These are phyloP conservation scores for Tieghemostelium lacteum DNA, from an alignment of 78 protist species.

Conservation along the genomic window DNA sequence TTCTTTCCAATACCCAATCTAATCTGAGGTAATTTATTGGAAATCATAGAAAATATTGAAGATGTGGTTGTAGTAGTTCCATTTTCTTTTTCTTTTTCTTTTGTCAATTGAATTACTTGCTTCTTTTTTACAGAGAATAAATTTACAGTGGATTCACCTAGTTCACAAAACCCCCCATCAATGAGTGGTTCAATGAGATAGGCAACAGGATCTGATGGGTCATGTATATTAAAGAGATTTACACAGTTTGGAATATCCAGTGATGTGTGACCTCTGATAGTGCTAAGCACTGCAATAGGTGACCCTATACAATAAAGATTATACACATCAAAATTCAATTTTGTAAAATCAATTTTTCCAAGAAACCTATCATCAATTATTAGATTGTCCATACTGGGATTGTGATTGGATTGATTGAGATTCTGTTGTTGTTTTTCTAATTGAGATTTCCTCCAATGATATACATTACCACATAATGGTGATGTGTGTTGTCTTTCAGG, in stretches of 20 bases:
- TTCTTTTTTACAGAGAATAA: conserved; percentile 33
- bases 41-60: neutral
- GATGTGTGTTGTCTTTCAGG: neutral
- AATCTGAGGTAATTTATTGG: neutral
- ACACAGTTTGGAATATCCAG: conserved; percentile 62
- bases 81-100: neutral
- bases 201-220: conserved; percentile 71
- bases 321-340: conserved; percentile 39
- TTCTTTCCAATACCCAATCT: neutral
- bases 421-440: neutral
- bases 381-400: neutral
- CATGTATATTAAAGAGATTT: conserved; percentile 42
- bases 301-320: conserved; percentile 57
- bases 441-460: conserved; percentile 24
- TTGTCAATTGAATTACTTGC: neutral
- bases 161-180: conserved; percentile 30
- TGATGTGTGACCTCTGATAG: conserved; percentile 56
- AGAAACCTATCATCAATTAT: conserved; percentile 4
- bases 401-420: neutral
- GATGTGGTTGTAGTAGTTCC: conserved; percentile 12
- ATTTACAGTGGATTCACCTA: conserved; percentile 5
- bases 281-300: conserved; percentile 52
- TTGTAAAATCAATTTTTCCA: conserved; percentile 12
- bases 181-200: conserved; percentile 61
- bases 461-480: conserved; percentile 12